Conservation (phyloP, 1,139 yeast genomes). For the Candida dubliniensis region DNA sequence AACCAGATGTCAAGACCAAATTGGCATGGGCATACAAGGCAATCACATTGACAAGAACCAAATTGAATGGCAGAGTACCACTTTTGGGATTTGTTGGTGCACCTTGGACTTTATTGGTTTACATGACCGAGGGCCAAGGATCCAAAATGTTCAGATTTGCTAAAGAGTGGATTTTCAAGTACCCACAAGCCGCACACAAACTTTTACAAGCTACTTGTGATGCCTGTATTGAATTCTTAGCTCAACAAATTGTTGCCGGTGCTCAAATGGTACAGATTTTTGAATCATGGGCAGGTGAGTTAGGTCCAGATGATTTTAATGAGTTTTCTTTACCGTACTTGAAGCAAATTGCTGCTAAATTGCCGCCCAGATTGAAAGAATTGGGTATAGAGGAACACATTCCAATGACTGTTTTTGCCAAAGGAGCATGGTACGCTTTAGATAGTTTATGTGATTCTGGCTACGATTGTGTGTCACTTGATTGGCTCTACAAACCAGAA, state of each 20-base stretch:
- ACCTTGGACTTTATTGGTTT: constrained; percentile 95
- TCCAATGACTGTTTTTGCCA: constrained; percentile 89
- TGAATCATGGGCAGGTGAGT: constrained; percentile 98
- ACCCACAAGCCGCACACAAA: constrained; percentile 69
- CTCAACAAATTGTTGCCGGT: constrained; percentile 94
- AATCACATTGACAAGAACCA: constrained; percentile 80
- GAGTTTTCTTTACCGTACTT: constrained; percentile 89
- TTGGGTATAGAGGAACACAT: constrained; percentile 69
- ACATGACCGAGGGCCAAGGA: constrained; percentile 98
- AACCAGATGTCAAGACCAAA: constrained; percentile 72
- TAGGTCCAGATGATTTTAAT: constrained; percentile 84
- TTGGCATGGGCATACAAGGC: constrained; percentile 95
- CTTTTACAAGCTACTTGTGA: constrained; percentile 80
- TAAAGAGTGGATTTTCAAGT: constrained; percentile 86
- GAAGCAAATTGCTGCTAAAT: constrained; percentile 66
- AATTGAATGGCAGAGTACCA: constrained; percentile 88
- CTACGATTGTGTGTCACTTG: constrained; percentile 84
- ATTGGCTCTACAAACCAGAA: constrained; percentile 86
- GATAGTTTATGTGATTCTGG: constrained; percentile 84
- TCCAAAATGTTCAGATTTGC: constrained; percentile 88
- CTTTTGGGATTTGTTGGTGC: constrained; percentile 95
- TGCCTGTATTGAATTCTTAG: constrained; percentile 88
- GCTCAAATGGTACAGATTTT: constrained; percentile 97
- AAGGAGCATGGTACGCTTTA: constrained; percentile 97
- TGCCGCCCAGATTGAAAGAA: constrained; percentile 70